A percentile compares a stretch with the other conserved stretches of the same genome.
phyloP scores from a whole-genome alignment of 2,329 filamentous ascomycete genomes.

The Neobulgaria alba region DNA sequence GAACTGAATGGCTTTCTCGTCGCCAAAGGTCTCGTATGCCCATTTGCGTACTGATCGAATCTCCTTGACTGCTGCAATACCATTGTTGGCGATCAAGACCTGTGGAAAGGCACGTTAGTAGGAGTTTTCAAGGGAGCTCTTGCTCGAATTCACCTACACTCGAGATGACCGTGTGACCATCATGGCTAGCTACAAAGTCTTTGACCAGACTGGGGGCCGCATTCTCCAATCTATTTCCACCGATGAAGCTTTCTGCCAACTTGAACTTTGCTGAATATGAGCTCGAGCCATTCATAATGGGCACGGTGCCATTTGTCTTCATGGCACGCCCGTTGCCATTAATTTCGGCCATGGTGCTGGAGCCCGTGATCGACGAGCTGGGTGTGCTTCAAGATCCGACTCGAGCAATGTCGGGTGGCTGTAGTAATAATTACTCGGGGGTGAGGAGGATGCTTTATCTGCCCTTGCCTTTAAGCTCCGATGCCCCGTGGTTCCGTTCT shows the following conservation, averaged over 20 bases:
- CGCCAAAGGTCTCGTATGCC: constrained; percentile 99
- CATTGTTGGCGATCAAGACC: constrained; percentile 99
- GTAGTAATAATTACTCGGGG: no score
- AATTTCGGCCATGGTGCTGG: constrained; percentile 42
- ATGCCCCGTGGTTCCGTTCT: no score
- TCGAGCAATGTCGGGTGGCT: no score
- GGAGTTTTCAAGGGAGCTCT: not conserved
- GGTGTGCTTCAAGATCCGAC: no score
- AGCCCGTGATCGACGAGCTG: no score
- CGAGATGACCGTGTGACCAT: constrained; percentile 96
- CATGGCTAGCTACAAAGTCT: constrained; percentile 84
- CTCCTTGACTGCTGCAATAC: constrained; percentile 98
- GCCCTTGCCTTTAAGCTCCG: no score
- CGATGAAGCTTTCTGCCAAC: constrained; percentile 89
- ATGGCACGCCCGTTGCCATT: constrained; percentile 30
- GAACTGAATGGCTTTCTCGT: constrained; percentile 97
- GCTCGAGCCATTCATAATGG: constrained; percentile 47
- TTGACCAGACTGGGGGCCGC: constrained; percentile 82
- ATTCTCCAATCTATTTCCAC: constrained; percentile 78
- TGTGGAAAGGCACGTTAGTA: constrained; percentile 32
- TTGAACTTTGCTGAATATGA: constrained; percentile 75
- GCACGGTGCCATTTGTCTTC: constrained; percentile 34
- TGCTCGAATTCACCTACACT: constrained; percentile 58
- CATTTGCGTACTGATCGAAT: constrained; percentile 99
- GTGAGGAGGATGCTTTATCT: no score